A percentile compares a stretch with the other conserved stretches of the same genome.
phyloP scores from a whole-genome alignment of 345 rosid genomes.

The Kernera saxatilis region DNA sequence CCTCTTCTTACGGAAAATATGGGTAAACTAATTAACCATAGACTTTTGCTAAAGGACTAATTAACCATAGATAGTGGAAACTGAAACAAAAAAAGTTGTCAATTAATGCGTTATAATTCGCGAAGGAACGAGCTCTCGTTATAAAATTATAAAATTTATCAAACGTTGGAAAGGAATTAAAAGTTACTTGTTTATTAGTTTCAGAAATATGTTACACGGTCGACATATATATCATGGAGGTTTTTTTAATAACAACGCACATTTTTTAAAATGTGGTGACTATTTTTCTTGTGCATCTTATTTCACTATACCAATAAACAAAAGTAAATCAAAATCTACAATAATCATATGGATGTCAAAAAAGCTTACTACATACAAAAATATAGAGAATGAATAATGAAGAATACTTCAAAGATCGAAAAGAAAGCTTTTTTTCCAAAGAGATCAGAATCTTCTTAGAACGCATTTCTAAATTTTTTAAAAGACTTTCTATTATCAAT shows the following conservation, averaged over 20 bases:
- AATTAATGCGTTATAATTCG: slow-evolving; percentile 1
- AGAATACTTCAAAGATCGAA: not conserved
- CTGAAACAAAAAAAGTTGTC: slow-evolving; percentile 14
- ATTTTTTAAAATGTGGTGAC: not conserved
- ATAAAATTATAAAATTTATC: not conserved
- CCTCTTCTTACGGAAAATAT: slow-evolving; percentile 10
- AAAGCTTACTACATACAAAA: not conserved
- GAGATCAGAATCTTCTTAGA: not conserved
- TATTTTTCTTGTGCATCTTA: not conserved
- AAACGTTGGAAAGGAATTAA: not conserved
- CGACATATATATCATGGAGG: not conserved
- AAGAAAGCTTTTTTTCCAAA: not conserved
- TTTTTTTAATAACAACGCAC: not conserved
- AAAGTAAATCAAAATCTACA: not conserved
- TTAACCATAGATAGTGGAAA: slow-evolving; percentile 16
- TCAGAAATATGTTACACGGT: not conserved
- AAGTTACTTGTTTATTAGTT: not conserved
- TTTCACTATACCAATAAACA: not conserved
- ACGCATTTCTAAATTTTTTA: too few relatives aligned
- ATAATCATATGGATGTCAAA: not conserved
- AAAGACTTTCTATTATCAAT: not conserved
- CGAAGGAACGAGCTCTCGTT: not conserved
- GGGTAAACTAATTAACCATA: not conserved
- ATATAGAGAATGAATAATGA: not conserved
- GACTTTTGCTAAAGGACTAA: too few relatives aligned